phyloP scores from a whole-genome alignment of 768 basidiomycete genomes.

The Collybia sordida region DNA sequence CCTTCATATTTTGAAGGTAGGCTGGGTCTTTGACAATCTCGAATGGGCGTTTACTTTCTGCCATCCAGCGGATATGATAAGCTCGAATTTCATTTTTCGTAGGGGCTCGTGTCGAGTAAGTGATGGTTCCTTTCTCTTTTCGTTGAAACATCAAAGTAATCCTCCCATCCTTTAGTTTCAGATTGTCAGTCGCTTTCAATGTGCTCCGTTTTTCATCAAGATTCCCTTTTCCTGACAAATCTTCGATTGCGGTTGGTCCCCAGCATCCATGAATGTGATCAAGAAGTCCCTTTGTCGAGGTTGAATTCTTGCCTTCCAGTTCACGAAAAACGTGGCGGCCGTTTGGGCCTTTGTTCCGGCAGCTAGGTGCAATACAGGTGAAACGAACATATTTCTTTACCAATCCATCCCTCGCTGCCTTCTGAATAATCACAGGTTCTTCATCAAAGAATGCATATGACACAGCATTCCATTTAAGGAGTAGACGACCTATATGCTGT shows the following conservation, averaged over 20 bases:
- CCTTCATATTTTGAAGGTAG: slow-evolving; percentile 30
- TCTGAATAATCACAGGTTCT: neutral
- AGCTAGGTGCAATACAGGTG: slow-evolving; percentile 2
- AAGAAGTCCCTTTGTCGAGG: no score
- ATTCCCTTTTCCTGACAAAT: no score
- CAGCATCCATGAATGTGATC: no score
- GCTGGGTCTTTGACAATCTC: slow-evolving; percentile 31
- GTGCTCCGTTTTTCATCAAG: no score
- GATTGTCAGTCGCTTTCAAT: no score
- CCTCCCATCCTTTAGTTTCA: no score
- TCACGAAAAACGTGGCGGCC: no score
- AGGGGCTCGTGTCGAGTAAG: neutral
- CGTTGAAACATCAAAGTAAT: neutral
- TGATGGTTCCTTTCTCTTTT: neutral
- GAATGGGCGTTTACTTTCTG: slow-evolving; percentile 30
- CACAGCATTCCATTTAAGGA: slow-evolving; percentile 1
- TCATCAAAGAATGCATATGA: slow-evolving; percentile 9
- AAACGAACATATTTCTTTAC: no score
- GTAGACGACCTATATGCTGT: no score
- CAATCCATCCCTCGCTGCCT: neutral
- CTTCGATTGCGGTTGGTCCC: neutral
- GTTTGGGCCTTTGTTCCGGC: no score
- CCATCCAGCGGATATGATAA: slow-evolving; percentile 25
- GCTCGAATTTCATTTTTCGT: neutral
- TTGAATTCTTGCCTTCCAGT: no score